Evolutionary conservation across 108 stramenopile species (phyloP).

Genomic region (Skeletonema tropicum): DNA sequence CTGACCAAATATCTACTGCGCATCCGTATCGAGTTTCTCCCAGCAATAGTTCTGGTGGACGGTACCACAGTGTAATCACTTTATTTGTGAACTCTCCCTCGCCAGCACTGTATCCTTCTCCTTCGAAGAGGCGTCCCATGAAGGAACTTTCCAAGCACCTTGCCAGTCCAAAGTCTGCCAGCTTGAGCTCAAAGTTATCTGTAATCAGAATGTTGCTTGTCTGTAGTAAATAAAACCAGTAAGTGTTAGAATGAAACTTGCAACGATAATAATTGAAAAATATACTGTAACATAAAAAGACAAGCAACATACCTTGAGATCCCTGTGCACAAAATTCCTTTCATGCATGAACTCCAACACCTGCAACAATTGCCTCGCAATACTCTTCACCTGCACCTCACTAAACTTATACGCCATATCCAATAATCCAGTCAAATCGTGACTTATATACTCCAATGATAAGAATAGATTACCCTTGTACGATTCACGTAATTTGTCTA

Average conservation of each 20-base stretch:
- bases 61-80: constrained; percentile 93
- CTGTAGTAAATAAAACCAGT: constrained; percentile 48
- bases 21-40: constrained; percentile 81
- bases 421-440: constrained; percentile 83
- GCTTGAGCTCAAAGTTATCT: constrained; percentile 73
- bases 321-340: constrained; percentile 67
- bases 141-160: constrained; percentile 44
- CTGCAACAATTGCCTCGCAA: constrained; percentile 72
- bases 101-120: constrained; percentile 7
- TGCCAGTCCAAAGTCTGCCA: constrained; percentile 93
- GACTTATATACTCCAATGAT: constrained; percentile 82
- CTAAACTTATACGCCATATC: constrained; percentile 80
- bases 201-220: constrained; percentile 92
- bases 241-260: background rate
- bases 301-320: constrained; percentile 34
- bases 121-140: constrained; percentile 11
- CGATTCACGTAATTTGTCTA: constrained; percentile 56
- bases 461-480: constrained; percentile 88
- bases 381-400: constrained; percentile 74
- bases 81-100: constrained; percentile 55
- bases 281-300: background rate
- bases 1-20: constrained; percentile 96
- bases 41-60: constrained; percentile 89
- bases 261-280: background rate
- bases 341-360: constrained; percentile 83